A percentile compares a stretch with the other conserved stretches of the same genome.
phyloP scores from a whole-genome alignment of 352 stramenopile species.

The Albugo candida region DNA sequence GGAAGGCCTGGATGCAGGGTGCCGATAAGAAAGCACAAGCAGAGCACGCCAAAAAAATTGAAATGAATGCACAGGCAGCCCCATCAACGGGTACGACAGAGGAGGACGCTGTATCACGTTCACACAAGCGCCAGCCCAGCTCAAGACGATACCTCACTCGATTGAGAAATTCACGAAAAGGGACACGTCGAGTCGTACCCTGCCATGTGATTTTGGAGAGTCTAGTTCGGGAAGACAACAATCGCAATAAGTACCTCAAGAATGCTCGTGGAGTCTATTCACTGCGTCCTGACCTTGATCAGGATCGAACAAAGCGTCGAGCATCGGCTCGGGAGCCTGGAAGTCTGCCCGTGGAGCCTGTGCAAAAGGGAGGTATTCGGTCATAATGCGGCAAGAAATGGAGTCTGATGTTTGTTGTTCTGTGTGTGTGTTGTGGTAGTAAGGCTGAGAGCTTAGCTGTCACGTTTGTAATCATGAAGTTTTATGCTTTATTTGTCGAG shows the following conservation, averaged over 20 bases:
- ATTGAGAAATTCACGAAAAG: constrained; percentile 39
- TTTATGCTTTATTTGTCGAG: no score
- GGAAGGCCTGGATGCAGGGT: constrained; percentile 66
- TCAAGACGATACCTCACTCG: constrained; percentile 58
- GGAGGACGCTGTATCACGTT: no score
- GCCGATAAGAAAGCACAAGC: constrained; percentile 2
- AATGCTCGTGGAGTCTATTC: constrained; percentile 8
- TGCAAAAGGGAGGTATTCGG: constrained; percentile 4
- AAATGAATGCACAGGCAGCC: no score
- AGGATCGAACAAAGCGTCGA: constrained; percentile 1
- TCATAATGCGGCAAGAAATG: background rate
- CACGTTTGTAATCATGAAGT: no score
- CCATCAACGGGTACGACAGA: no score
- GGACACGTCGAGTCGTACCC: background rate
- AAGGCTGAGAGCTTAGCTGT: no score
- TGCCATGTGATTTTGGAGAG: constrained; percentile 6
- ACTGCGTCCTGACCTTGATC: constrained; percentile 4
- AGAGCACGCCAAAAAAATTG: background rate
- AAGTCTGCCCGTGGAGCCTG: constrained; percentile 5
- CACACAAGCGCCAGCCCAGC: constrained; percentile 37
- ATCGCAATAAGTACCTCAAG: constrained; percentile 7
- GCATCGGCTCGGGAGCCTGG: constrained; percentile 4
- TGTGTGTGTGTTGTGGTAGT: no score
- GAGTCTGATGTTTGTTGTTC: no score
- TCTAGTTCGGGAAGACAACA: constrained; percentile 2